Base-by-base conservation (phyloP, 176 grass and related monocot genomes). In the Triticum monococcum region DNA sequence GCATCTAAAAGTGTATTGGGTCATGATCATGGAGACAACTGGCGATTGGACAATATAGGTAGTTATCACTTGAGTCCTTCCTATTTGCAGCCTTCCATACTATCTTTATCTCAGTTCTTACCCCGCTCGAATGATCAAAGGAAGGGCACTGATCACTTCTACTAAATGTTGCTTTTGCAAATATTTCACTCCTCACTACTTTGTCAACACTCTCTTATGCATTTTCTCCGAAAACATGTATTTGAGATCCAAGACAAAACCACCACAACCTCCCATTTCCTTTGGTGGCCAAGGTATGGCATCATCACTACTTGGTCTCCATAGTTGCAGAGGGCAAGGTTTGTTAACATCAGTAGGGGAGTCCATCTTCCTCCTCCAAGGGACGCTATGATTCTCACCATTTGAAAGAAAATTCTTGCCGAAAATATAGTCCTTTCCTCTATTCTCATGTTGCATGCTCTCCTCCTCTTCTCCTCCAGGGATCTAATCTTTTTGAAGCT, bases 211-310 rank as follows among this genome's bases (percentile, higher is more conserved):
- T 76, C 64, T 81, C 93, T 79, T 46, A 43, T 43, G 40, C 10
- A 43, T 43, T 43, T 43, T 11, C 40, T 43, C 85, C 80, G 57
- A 41, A 77, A 91, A 73, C 60, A 98, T 68, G 73, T 77, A 87
- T 74, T 91, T 92, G 80, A 88, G 54, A 48, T 90, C 64, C 77
- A 98, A 56, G 73, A 79, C n/a, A 67, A 77, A 82, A 71, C 25
- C 32, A 71, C 83, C 66, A 35, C 91, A 93, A 9, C 93, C 93
- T 14, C 87, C 83, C 11, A 85, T 57, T 66, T 90, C 79, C 68
- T 81, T 78, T 66, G 89, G 93, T 45, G 91, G 91, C 35, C 95
- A 95, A 82, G 92, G 92, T 88, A 95, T 93, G 45, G 83, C 91
- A 61, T 91, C 91, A 85, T 97, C 87, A 64, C 40, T 50, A 5